Evolutionary conservation across 2,329 filamentous ascomycete species (phyloP), one percentile per base, ranked within the genome.

Genomic region (Waltergamsia citrina): DNA sequence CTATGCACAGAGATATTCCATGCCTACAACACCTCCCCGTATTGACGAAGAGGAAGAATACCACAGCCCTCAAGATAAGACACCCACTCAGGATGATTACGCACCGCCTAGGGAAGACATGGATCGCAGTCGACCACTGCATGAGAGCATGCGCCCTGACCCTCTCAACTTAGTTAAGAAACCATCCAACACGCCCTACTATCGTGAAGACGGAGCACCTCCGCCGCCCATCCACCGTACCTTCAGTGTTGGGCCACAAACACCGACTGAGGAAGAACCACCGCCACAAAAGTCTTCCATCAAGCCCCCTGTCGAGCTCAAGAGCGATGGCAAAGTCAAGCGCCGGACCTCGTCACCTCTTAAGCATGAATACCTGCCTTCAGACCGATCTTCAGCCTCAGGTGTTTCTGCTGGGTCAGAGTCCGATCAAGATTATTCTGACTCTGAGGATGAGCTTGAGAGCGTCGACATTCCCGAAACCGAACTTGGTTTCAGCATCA

Each of bases 341-440:
- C 76, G 88, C 29, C 77, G 87, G 14, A 82, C 78, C 2, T 96
- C 92, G 0, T 98, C 92, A 2, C 92, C 92, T 1, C 66, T 98
- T 32, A 98, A 98, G 62, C 90, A 96, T 52, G 90, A 98, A 59
- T 98, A 95, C 48, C 81, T 88, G 41, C 90, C 90, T 11, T 96
- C 92, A 1, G 74, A 79, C 33, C 57, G 67, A 31, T 77, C 72
- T 0, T 78, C 74, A 1, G 62, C 75, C 27, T 75, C 75, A 6
- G 76, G 70, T 6, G 69, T 67, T 17, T 69, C 74, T n/a, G 65
- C 69, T 21, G 67, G 63, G 19, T 64, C 69, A 23, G 53, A 63
- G 11, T 70, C 69, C 10, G 59, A 61, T 3, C 15, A 7, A 6
- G 32, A 27, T n/a, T 34, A 26, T 18, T 27, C 32, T 14, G 23